These are phyloP conservation scores for Rhododendron molle DNA, from an alignment of 148 eudicot genomes.

Conservation along the genomic window DNA sequence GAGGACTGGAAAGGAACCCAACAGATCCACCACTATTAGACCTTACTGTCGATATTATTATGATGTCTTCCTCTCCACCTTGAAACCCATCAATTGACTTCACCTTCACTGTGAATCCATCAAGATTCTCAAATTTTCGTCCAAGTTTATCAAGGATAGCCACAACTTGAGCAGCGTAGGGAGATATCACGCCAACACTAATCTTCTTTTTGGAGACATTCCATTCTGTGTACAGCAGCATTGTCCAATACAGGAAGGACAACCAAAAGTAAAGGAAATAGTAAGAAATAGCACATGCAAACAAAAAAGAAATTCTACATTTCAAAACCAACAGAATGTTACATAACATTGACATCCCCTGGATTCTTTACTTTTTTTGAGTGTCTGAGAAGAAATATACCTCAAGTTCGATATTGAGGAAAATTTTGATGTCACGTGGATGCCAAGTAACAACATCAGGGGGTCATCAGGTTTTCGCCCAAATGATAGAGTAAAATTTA, in stretches of 20 bases:
- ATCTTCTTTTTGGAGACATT: conserved; percentile 28
- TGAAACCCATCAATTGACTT: conserved; percentile 81
- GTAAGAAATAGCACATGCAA: neutral
- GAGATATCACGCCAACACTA: conserved; percentile 58
- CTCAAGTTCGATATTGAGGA: neutral
- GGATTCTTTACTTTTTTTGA: neutral
- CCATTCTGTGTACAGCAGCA: conserved; percentile 33
- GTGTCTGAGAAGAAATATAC: neutral
- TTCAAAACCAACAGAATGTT: neutral
- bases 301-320: neutral
- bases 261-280: too few relatives aligned
- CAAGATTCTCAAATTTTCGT: conserved; percentile 35
- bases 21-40: conserved; percentile 48
- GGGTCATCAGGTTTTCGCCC: neutral
- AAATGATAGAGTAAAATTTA: neutral
- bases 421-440: neutral
- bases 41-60: conserved; percentile 74
- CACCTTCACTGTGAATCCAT: conserved; percentile 48
- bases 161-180: conserved; percentile 71
- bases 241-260: neutral
- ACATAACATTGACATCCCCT: neutral
- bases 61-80: conserved; percentile 73
- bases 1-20: conserved; percentile 55
- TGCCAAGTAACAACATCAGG: neutral
- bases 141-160: conserved; percentile 54